phyloP scores from a whole-genome alignment of 441 rosid genomes.

The Populus tomentosa region DNA sequence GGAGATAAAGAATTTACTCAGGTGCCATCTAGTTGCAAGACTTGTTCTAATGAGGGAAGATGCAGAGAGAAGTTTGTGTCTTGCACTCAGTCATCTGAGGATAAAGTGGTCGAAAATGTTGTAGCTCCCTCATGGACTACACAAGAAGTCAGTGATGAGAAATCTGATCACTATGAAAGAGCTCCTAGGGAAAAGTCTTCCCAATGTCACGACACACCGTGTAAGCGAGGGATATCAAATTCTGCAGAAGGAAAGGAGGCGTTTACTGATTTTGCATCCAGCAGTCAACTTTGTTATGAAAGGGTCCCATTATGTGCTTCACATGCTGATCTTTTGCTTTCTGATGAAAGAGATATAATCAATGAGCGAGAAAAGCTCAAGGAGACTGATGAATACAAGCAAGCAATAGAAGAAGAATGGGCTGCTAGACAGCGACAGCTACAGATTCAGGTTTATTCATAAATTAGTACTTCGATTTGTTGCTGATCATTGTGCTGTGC shows the following conservation, averaged over 20 bases:
- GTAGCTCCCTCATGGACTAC: constrained; percentile 3
- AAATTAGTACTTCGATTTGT: not conserved
- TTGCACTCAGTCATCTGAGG: constrained; percentile 5
- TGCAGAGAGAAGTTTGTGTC: constrained; percentile 6
- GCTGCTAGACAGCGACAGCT: constrained; percentile 66
- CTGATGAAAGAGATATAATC: constrained; percentile 38
- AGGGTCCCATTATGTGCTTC: constrained; percentile 9
- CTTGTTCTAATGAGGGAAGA: constrained; percentile 17
- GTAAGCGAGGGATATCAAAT: constrained; percentile 21
- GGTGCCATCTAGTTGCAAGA: constrained; percentile 15
- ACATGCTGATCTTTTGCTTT: constrained; percentile 18
- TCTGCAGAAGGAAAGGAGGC: constrained; percentile 18
- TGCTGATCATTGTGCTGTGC: not conserved
- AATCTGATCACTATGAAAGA: constrained; percentile 2
- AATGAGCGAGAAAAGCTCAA: constrained; percentile 69
- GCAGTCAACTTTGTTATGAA: constrained; percentile 13
- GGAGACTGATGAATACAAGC: constrained; percentile 79
- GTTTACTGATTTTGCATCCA: constrained; percentile 18
- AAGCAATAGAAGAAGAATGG: constrained; percentile 77
- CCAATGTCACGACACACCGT: constrained; percentile 19
- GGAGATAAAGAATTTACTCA: constrained; percentile 6
- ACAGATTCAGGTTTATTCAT: constrained; percentile 55
- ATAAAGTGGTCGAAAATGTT: constrained; percentile 4
- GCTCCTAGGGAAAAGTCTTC: constrained; percentile 1
- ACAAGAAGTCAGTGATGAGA: constrained; percentile 10